Conservation (phyloP, 495 filamentous ascomycete species). For the Collariella sp. region DNA sequence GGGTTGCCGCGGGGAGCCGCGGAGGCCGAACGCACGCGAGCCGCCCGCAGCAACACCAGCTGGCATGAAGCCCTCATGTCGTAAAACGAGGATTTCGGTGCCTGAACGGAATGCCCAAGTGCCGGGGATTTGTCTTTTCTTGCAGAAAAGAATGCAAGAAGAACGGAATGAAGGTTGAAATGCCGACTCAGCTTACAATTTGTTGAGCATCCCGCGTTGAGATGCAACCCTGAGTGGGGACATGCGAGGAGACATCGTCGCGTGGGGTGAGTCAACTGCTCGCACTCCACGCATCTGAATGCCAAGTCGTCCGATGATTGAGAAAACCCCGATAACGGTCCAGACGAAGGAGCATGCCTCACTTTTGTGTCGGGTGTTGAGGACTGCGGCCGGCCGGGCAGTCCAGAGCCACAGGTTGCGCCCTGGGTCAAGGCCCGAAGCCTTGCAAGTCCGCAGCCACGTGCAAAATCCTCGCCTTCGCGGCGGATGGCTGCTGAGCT, state of each 20-base stretch:
- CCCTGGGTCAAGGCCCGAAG: no score
- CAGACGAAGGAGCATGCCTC: background rate
- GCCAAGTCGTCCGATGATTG: background rate
- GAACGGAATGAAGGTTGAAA: background rate
- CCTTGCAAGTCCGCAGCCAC: no score
- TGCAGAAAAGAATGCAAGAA: background rate
- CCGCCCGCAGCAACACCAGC: background rate
- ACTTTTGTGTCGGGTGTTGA: no score
- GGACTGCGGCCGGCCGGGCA: no score
- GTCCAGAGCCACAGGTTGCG: no score
- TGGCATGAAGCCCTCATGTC: background rate
- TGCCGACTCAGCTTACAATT: background rate
- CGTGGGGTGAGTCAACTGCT: constrained; percentile 1
- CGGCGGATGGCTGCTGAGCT: no score
- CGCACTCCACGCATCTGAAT: background rate
- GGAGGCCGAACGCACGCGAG: background rate
- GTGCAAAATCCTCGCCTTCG: no score
- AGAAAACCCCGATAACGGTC: background rate
- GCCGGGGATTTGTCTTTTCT: background rate
- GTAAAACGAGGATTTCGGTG: background rate
- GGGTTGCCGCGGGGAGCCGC: background rate
- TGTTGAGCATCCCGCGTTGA: constrained; percentile 7
- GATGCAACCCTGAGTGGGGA: constrained; percentile 8
- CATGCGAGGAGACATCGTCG: background rate
- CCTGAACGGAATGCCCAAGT: background rate